These are phyloP conservation scores for Trichomonas gallinae DNA, from an alignment of 208 protist species.

Conservation along the genomic window DNA sequence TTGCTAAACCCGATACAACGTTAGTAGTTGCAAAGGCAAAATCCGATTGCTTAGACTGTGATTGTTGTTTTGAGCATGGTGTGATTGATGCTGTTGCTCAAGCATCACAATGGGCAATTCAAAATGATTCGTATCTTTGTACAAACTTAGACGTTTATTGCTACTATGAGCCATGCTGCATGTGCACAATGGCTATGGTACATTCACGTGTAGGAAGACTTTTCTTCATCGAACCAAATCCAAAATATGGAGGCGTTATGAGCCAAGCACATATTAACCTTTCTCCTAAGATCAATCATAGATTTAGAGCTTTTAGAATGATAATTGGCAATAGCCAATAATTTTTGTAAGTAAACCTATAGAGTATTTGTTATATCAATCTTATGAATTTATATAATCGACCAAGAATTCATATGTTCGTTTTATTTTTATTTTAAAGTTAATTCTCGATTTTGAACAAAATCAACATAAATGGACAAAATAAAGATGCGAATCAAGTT, in stretches of 20 bases:
- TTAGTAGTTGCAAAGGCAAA: neutral
- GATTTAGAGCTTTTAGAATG: neutral
- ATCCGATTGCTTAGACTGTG: neutral
- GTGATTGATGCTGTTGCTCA: neutral
- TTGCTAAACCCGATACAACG: neutral
- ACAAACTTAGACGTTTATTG: conserved; percentile 6
- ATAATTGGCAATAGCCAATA: neutral
- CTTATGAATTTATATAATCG: too few relatives aligned
- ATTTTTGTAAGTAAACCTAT: too few relatives aligned
- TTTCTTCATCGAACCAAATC: neutral
- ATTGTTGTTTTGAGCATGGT: neutral
- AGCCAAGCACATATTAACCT: neutral
- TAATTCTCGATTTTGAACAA: too few relatives aligned
- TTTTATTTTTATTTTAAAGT: too few relatives aligned
- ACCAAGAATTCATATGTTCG: too few relatives aligned
- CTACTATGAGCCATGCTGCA: conserved; percentile 3
- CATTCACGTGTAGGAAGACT: conserved; percentile 14
- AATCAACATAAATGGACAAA: too few relatives aligned
- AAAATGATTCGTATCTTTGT: conserved; percentile 17
- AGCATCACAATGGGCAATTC: neutral
- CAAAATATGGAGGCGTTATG: neutral
- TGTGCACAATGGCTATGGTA: conserved; percentile 25
- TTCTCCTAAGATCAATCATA: neutral
- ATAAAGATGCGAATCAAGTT: too few relatives aligned
- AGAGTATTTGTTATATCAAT: too few relatives aligned